Base-by-base conservation (phyloP, 768 basidiomycete species). In the Galerina marginata region DNA sequence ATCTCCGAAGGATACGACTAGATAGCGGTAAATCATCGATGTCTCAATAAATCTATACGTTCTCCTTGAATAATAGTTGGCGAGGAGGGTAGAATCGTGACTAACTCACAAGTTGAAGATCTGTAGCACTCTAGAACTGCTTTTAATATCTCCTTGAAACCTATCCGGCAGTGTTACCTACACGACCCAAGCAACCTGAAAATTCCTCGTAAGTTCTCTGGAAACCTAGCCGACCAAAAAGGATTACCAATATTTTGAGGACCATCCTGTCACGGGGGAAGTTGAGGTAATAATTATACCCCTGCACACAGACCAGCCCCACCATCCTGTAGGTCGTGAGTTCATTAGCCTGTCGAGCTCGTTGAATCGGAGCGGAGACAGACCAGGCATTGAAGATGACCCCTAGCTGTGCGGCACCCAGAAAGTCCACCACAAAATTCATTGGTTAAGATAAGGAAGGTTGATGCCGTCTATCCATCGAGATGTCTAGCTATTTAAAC, bases 151-250 rank as follows among this genome's bases (percentile, higher is more conserved):
- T 29, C 3, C 20, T 3, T 42, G 2, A 25, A 9, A 16, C 33
- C 9, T 36, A 3, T 10, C 6, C 52, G 7, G 15, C 12, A 38
- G 45, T 5, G n/a, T 9, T 7, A 47, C 55, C 25, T 56, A 56
- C 55, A 56, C 47, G 23, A 47, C 48, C 55, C 55, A 56, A 26
- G 55, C 55, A 12, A 56, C 55, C 55, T 56, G 23, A 11, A 20
- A 37, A 15, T 2, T 15, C 6, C 6, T 26, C 23, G 36, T 56
- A 20, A 56, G 55, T 40, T 37, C 40, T 25, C 15, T 20, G 11
- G 20, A 48, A 26, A 20, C 0, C 11, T 10, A 7, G 4, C 15
- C n/a, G 1, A 9, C 5, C 45, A 15, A 12, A 45, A 33, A 56
- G 6, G 6, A n/a, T 48, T 26, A 56, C 55, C 46, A 56, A 15